Conservation (phyloP, 768 basidiomycete genomes). For the Mycena albidolilacea region DNA sequence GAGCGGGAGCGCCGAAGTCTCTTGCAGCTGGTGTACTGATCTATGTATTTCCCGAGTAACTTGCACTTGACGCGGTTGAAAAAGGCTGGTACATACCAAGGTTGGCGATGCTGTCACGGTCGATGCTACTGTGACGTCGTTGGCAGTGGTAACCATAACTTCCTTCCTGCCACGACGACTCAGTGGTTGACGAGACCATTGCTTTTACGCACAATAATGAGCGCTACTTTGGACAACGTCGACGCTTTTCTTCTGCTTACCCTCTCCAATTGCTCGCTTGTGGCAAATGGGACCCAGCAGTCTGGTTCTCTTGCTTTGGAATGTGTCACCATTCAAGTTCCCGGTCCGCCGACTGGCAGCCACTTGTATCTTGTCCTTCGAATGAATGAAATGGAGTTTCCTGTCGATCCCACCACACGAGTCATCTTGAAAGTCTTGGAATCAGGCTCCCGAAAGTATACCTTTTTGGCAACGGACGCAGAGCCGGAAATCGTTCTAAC, state of each 20-base stretch:
- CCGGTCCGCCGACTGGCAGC: conserved; percentile 45
- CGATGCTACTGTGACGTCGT: too few species aligned
- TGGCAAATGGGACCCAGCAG: conserved; percentile 49
- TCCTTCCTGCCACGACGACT: too few species aligned
- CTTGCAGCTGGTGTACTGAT: too few species aligned
- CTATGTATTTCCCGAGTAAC: too few species aligned
- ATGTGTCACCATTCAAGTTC: conserved; percentile 69
- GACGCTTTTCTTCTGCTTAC: conserved; percentile 72
- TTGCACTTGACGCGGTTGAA: too few species aligned
- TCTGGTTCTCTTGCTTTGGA: conserved; percentile 69
- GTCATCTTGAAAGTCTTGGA: conserved; percentile 56
- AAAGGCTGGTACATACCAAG: too few species aligned
- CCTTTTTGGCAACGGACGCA: conserved; percentile 56
- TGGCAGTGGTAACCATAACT: too few species aligned
- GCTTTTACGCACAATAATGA: not conserved
- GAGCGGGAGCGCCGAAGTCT: too few species aligned
- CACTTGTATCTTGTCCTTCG: conserved; percentile 80
- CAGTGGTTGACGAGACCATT: not conserved
- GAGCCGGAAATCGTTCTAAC: conserved; percentile 59
- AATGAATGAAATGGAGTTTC: conserved; percentile 68
- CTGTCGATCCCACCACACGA: conserved; percentile 68
- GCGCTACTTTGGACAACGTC: not conserved
- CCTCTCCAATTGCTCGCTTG: conserved; percentile 64
- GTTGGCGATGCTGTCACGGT: too few species aligned
- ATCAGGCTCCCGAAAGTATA: conserved; percentile 58